These are phyloP conservation scores for Phytophthora colocasiae DNA, from an alignment of 352 stramenopile species.

Conservation along the genomic window DNA sequence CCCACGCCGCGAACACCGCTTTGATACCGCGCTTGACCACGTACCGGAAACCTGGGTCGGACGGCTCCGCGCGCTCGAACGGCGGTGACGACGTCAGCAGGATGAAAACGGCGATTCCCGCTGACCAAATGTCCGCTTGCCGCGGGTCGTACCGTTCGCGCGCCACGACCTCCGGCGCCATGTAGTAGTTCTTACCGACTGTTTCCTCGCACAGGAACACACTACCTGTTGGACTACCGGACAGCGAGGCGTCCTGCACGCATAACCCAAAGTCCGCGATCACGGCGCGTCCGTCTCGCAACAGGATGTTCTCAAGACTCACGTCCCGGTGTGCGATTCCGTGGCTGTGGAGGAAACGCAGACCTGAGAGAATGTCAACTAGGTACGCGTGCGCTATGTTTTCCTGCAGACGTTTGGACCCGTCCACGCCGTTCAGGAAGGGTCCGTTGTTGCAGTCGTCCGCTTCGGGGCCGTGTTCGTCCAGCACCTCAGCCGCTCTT, in stretches of 20 bases:
- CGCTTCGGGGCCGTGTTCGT: conserved; percentile 13
- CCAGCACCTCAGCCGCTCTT: background rate
- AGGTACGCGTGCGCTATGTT: conserved; percentile 61
- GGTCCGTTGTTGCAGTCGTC: conserved; percentile 5
- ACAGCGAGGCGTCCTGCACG: conserved; percentile 46
- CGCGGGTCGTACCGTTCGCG: conserved; percentile 92
- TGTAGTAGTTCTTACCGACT: conserved; percentile 97
- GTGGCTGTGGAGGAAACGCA: conserved; percentile 69
- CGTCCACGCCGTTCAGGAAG: conserved; percentile 30
- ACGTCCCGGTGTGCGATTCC: conserved; percentile 94
- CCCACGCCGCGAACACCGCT: conserved; percentile 79
- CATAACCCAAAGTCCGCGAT: conserved; percentile 81
- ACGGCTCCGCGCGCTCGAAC: conserved; percentile 88
- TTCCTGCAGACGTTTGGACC: conserved; percentile 53
- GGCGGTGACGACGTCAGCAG: conserved; percentile 93
- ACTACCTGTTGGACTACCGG: background rate
- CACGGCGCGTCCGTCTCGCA: conserved; percentile 66
- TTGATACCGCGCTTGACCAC: conserved; percentile 77
- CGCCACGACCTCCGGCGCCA: conserved; percentile 94
- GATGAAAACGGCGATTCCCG: conserved; percentile 95
- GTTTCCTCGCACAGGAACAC: conserved; percentile 59
- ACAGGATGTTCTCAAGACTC: conserved; percentile 97
- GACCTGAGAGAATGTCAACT: conserved; percentile 68
- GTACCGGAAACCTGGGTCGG: conserved; percentile 91
- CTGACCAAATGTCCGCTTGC: conserved; percentile 93